Conservation (phyloP, 768 basidiomycete species). For the Boletus bicolor region DNA sequence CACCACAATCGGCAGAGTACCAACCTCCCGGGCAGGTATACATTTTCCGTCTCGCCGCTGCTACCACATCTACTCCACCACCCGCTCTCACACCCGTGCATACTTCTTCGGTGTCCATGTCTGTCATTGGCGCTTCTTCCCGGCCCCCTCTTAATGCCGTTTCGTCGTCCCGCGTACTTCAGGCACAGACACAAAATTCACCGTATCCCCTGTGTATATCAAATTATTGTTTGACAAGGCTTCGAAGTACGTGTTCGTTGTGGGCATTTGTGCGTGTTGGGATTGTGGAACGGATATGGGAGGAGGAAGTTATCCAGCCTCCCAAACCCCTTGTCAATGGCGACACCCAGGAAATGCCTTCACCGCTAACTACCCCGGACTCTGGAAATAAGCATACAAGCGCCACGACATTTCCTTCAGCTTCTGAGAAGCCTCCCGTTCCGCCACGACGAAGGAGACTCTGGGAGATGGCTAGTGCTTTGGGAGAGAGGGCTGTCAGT, state of each 20-base stretch:
- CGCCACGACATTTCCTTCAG: not conserved
- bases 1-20: constrained; percentile 32
- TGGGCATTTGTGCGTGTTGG: constrained; percentile 87
- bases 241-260: constrained; percentile 83
- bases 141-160: constrained; percentile 25
- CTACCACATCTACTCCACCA: constrained; percentile 25
- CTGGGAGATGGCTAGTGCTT: constrained; percentile 66
- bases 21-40: constrained; percentile 48
- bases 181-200: constrained; percentile 22
- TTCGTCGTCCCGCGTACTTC: constrained; percentile 42
- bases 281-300: constrained; percentile 85
- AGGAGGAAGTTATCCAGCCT: constrained; percentile 58
- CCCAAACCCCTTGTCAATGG: constrained; percentile 21
- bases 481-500: constrained; percentile 56
- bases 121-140: constrained; percentile 28
- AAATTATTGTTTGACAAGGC: constrained; percentile 82
- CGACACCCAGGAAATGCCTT: not conserved
- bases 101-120: constrained; percentile 30
- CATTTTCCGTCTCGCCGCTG: constrained; percentile 59
- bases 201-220: constrained; percentile 72
- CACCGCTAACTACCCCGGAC: not conserved
- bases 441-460: constrained; percentile 61
- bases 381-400: constrained; percentile 2
- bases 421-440: constrained; percentile 51
- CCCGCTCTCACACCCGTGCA: constrained; percentile 20